These are phyloP conservation scores for Trebouxia sp. DNA, from an alignment of 139 green algal genomes.

Conservation along the genomic window DNA sequence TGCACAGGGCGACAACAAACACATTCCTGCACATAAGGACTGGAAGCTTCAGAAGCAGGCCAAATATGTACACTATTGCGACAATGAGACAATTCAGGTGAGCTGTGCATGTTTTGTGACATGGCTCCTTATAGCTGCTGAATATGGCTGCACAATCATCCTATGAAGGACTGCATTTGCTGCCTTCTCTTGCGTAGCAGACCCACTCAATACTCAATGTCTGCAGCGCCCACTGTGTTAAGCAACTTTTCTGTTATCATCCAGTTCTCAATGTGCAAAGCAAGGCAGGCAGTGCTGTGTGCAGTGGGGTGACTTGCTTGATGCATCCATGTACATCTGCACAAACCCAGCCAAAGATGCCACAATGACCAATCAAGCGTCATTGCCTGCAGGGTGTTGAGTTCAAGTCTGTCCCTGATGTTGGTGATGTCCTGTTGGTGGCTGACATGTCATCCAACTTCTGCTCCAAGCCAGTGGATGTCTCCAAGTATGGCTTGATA, in stretches of 20 bases:
- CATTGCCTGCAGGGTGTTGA: constrained; percentile 88
- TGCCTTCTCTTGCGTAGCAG: neutral
- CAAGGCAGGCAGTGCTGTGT: neutral
- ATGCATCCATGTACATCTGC: too few relatives aligned
- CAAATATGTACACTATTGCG: constrained; percentile 98
- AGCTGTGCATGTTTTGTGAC: neutral
- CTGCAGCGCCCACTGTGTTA: neutral
- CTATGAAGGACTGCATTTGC: neutral
- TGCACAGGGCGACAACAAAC: constrained; percentile 89
- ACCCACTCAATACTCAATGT: neutral
- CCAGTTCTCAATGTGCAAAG: neutral
- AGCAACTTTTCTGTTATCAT: neutral
- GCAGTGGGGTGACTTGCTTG: neutral
- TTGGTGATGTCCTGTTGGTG: constrained; percentile 75
- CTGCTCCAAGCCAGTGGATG: constrained; percentile 95
- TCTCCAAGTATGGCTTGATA: constrained; percentile 95
- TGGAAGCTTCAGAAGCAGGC: constrained; percentile 87
- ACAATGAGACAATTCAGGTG: constrained; percentile 96
- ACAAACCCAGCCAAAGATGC: too few relatives aligned
- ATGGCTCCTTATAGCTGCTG: neutral
- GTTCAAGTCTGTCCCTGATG: constrained; percentile 86
- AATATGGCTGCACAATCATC: neutral
- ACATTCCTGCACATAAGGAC: constrained; percentile 61
- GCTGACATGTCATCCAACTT: constrained; percentile 99
- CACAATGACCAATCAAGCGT: too few relatives aligned